phyloP scores from a whole-genome alignment of 345 rosid species.

The Cardamine resedifolia region DNA sequence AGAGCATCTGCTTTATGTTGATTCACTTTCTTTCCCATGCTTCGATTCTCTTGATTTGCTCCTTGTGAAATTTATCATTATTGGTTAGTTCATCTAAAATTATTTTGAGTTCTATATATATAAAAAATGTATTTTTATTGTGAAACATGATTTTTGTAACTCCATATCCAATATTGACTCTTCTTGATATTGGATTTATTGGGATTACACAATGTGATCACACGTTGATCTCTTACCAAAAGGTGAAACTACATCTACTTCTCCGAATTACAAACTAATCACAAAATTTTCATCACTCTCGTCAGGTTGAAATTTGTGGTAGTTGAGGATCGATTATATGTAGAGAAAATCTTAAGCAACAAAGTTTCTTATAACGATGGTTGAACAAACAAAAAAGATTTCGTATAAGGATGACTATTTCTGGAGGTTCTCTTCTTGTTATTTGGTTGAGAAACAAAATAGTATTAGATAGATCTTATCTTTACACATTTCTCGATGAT shows the following conservation, averaged over 20 bases:
- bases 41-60: not conserved
- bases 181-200: slow-evolving; percentile 14
- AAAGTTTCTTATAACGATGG: not conserved
- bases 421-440: not conserved
- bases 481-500: slow-evolving; percentile 32
- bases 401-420: not conserved
- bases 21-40: slow-evolving; percentile 17
- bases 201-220: slow-evolving; percentile 16
- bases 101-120: not conserved
- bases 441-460: slow-evolving; percentile 1
- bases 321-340: slow-evolving; percentile 12
- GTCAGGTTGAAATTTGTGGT: slow-evolving; percentile 1
- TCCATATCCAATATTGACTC: slow-evolving; percentile 7
- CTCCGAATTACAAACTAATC: not conserved
- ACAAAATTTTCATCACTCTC: not conserved
- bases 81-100: slow-evolving; percentile 10
- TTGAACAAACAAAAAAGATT: too few species aligned
- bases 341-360: not conserved
- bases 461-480: slow-evolving; percentile 25
- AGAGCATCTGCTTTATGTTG: slow-evolving; percentile 66
- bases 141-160: not conserved
- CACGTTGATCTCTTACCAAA: not conserved
- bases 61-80: not conserved
- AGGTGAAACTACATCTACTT: slow-evolving; percentile 11
- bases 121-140: not conserved